Conservation (phyloP, 495 filamentous ascomycete genomes). For the Trichocladium uniseriatum region DNA sequence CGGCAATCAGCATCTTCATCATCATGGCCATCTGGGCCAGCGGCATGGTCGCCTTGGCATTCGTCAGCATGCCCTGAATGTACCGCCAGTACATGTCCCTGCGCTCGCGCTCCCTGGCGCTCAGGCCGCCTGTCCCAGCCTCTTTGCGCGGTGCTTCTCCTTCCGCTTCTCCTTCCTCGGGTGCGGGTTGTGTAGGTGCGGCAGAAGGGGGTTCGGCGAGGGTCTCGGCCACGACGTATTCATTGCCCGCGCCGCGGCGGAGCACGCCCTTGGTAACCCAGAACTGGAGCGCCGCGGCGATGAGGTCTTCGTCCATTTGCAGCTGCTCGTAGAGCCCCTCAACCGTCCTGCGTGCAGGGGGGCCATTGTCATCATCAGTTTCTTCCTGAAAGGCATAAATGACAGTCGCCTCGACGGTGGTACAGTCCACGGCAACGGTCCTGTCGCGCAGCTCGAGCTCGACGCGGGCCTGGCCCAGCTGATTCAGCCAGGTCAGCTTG, state of each 20-base stretch:
- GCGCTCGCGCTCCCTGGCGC: constrained; percentile 56
- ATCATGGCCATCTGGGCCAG: constrained; percentile 79
- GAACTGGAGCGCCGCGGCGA: constrained; percentile 70
- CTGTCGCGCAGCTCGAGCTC: constrained; percentile 79
- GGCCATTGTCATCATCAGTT: constrained; percentile 21
- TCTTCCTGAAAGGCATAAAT: constrained; percentile 78
- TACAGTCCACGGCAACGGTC: constrained; percentile 58
- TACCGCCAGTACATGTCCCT: constrained; percentile 81
- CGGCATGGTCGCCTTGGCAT: constrained; percentile 67
- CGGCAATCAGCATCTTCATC: constrained; percentile 80
- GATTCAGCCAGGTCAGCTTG: constrained; percentile 80
- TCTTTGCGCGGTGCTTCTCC: background rate
- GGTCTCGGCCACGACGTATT: constrained; percentile 36
- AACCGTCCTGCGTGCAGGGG: constrained; percentile 44
- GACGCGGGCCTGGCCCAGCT: constrained; percentile 70
- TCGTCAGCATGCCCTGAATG: constrained; percentile 90
- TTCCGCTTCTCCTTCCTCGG: background rate
- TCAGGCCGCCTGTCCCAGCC: no score
- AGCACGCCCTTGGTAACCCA: constrained; percentile 80
- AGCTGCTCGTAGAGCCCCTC: constrained; percentile 54
- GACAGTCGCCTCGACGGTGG: constrained; percentile 81
- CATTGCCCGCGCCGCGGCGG: constrained; percentile 37
- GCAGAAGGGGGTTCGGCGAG: constrained; percentile 18
- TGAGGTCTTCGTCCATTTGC: constrained; percentile 66
- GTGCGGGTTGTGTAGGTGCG: constrained; percentile 27